These are phyloP conservation scores for Arachnomyces sp. DNA, from an alignment of 2,329 filamentous ascomycete genomes.

Conservation along the genomic window DNA sequence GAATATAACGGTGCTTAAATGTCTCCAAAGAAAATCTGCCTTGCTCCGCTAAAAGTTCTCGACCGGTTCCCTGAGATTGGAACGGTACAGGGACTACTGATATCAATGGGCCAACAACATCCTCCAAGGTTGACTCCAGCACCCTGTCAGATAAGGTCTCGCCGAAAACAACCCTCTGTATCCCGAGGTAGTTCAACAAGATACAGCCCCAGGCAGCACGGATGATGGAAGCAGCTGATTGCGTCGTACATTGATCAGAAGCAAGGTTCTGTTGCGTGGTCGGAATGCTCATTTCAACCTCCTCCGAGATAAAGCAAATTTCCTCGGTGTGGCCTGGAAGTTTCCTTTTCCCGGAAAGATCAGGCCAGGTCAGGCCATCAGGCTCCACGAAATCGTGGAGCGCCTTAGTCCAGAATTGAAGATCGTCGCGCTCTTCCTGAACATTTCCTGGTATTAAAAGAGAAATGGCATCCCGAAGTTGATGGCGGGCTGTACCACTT, in stretches of 20 bases:
- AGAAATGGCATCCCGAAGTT: conserved; percentile 21
- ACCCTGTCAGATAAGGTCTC: conserved; percentile 27
- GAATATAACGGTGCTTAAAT: conserved; percentile 22
- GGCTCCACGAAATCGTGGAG: conserved; percentile 18
- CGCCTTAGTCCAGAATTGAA: conserved; percentile 19
- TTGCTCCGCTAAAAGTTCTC: conserved; percentile 20
- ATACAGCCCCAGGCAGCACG: conserved; percentile 24
- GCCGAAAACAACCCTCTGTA: conserved; percentile 21
- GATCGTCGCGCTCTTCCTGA: conserved; percentile 9
- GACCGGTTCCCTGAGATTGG: conserved; percentile 16
- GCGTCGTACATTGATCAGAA: conserved; percentile 18
- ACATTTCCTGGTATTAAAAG: conserved; percentile 13
- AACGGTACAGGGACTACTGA: conserved; percentile 29
- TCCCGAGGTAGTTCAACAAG: conserved; percentile 20
- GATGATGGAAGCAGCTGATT: conserved; percentile 23
- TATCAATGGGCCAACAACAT: conserved; percentile 25
- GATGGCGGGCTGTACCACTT: conserved; percentile 16
- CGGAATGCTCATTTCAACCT: conserved; percentile 11
- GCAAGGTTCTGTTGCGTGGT: conserved; percentile 13
- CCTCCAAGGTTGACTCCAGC: conserved; percentile 19
- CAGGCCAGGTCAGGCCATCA: conserved; percentile 23
- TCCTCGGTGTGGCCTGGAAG: conserved; percentile 9
- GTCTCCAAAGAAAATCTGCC: conserved; percentile 18
- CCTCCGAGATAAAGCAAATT: conserved; percentile 15
- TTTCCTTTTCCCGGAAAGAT: conserved; percentile 18